Conservation (phyloP, 2,329 filamentous ascomycete genomes). For the Penicillium sp. region DNA sequence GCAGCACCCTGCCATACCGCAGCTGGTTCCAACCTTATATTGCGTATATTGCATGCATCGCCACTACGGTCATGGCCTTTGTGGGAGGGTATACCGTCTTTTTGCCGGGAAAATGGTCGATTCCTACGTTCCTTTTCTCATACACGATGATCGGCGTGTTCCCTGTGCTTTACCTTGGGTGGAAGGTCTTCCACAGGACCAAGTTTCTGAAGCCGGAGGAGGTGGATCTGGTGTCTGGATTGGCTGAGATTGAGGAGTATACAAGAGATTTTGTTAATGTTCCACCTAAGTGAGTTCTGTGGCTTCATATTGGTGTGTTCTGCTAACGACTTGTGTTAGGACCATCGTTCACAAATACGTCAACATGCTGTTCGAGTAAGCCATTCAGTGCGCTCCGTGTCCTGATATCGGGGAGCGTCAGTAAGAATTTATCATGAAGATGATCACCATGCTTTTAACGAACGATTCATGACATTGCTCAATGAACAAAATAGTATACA, state of each 20-base stretch:
- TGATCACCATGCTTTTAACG: not conserved
- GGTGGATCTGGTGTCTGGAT: conserved; percentile 63
- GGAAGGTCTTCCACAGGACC: conserved; percentile 70
- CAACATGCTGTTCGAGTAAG: conserved; percentile 23
- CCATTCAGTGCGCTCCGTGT: not conserved
- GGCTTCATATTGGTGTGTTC: not conserved
- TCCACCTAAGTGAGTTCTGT: conserved; percentile 53
- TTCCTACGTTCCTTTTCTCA: conserved; percentile 72
- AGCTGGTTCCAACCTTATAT: conserved; percentile 70
- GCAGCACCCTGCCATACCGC: conserved; percentile 69
- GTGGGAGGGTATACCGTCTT: conserved; percentile 78
- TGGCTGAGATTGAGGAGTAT: conserved; percentile 70
- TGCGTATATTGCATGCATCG: conserved; percentile 65
- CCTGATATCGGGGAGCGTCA: not conserved
- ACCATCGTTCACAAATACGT: conserved; percentile 26
- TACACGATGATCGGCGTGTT: conserved; percentile 75
- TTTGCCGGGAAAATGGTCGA: conserved; percentile 66
- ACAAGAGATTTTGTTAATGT: conserved; percentile 59
- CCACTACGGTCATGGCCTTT: conserved; percentile 70
- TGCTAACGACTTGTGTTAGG: conserved; percentile 20
- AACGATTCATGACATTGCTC: not conserved
- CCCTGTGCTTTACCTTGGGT: conserved; percentile 67
- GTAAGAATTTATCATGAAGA: not conserved
- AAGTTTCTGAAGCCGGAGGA: conserved; percentile 58
- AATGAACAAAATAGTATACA: not conserved